Evolutionary conservation across 1,284 basidiomycete species (phyloP).

Genomic region (Cerioporus squamosus): DNA sequence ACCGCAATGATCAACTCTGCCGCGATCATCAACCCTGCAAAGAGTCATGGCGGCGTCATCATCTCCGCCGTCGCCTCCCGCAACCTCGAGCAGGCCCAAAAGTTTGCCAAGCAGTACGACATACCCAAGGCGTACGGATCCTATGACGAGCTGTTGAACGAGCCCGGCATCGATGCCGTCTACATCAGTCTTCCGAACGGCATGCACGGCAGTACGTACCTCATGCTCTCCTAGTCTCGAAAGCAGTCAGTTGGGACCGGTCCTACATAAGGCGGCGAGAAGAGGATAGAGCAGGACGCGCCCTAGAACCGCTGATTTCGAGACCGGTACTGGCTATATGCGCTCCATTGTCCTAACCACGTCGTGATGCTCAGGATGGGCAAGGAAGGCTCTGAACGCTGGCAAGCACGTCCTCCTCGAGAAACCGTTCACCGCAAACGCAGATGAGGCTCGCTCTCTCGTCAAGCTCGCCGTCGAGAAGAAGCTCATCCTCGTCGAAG

Average conservation of each 20-base stretch:
- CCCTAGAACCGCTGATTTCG: no score
- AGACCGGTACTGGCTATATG: conserved; percentile 33
- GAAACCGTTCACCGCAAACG: conserved; percentile 66
- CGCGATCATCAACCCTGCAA: conserved; percentile 58
- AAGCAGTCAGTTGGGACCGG: no score
- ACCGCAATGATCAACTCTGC: conserved; percentile 66
- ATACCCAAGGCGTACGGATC: conserved; percentile 64
- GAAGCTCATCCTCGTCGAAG: conserved; percentile 42
- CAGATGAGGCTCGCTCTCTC: conserved; percentile 56
- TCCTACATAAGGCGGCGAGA: no score
- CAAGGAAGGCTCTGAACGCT: conserved; percentile 70
- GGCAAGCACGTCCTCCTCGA: conserved; percentile 79
- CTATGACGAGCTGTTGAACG: conserved; percentile 57
- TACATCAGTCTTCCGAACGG: conserved; percentile 53
- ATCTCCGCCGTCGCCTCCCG: conserved; percentile 68
- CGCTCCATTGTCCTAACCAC: conserved; percentile 55
- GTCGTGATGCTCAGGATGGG: conserved; percentile 47
- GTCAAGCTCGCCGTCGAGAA: conserved; percentile 38
- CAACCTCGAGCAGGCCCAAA: conserved; percentile 50
- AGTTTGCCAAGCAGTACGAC: conserved; percentile 59
- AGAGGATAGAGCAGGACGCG: no score
- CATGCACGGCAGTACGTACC: conserved; percentile 40
- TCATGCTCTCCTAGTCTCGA: no score
- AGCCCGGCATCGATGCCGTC: conserved; percentile 62
- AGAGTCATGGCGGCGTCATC: conserved; percentile 61